A percentile compares a stretch with the other conserved stretches of the same genome.
Evolutionary conservation across 1,139 yeast genomes (phyloP).

Genomic region (Cylindricascospora bacillispora): DNA sequence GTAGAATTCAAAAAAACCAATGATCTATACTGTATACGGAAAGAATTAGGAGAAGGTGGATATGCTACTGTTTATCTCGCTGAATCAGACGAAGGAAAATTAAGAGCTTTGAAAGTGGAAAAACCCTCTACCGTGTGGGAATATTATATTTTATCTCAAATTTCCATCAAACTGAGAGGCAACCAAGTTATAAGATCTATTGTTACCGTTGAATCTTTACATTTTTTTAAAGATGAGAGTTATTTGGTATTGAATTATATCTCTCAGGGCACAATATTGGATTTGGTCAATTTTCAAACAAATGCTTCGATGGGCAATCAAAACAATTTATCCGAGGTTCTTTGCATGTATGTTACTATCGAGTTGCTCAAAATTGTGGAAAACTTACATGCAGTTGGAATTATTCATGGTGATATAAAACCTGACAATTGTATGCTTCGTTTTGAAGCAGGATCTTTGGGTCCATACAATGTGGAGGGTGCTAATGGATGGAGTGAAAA

Average conservation of each 20-base stretch:
- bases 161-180: constrained; percentile 29
- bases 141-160: constrained; percentile 52
- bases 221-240: constrained; percentile 58
- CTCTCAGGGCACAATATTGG: constrained; percentile 64
- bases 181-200: constrained; percentile 29
- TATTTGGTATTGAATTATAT: constrained; percentile 58
- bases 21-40: constrained; percentile 43
- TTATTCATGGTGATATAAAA: constrained; percentile 77
- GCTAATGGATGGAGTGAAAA: constrained; percentile 38
- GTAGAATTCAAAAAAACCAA: constrained; percentile 30
- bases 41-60: constrained; percentile 68
- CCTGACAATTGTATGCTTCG: constrained; percentile 81
- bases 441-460: constrained; percentile 27
- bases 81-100: constrained; percentile 46
- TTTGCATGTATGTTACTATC: constrained; percentile 51
- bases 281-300: constrained; percentile 45
- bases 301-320: constrained; percentile 18
- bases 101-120: constrained; percentile 64
- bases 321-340: constrained; percentile 38
- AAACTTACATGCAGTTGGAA: constrained; percentile 46
- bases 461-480: constrained; percentile 28
- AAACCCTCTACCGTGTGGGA: constrained; percentile 72
- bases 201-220: constrained; percentile 41
- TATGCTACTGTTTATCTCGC: constrained; percentile 68
- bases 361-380: constrained; percentile 53